Evolutionary conservation across 768 basidiomycete species (phyloP), one percentile per base, ranked within the genome.

Genomic region (Lactarius trivialis): DNA sequence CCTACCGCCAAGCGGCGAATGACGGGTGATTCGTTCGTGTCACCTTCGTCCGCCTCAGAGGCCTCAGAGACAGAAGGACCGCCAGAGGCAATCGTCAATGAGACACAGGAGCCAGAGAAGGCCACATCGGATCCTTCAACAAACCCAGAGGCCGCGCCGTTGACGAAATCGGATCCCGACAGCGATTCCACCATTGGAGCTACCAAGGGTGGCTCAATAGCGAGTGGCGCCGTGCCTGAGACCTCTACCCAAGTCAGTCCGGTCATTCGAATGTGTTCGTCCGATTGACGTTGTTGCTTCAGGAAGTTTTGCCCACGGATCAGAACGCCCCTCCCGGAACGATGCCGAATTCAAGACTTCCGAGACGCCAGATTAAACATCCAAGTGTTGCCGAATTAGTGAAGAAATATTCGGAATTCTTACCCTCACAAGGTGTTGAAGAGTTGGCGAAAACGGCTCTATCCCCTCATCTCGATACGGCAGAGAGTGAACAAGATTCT

Each of bases 101-200:
- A 34, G 50, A n/a, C 49, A 19, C 54, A 50, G 48, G 55, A 60
- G 32, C 26, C 24, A 21, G 21, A 3, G 9, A 39, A 17, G 39
- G 49, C 15, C 19, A 11, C 55, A 36, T 19, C 48, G 26, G 63
- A 62, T 34, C 59, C 62, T 54, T 7, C 24, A 19, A 14, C 24
- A 45, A 7, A 19, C 32, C 17, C 51, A 36, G 64, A 39, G 19
- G 64, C 58, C 33, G 66, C 56, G 17, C 58, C 55, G 15, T 52
- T 55, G 14, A 65, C 68, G 53, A 84, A 80, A 66, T 81, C 85
- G 15, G 91, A 88, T 66, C 77, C 81, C 3, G 91, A 91, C 49
- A 92, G 88, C 68, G 91, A 93, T 70, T 91, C 89, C 17, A 93
- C 91, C 1, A 91, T 93, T 55, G 89, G 85, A 24, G 89, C 84